Conservation (phyloP, 2,329 filamentous ascomycete genomes). For the Aspergillus amoenus region DNA sequence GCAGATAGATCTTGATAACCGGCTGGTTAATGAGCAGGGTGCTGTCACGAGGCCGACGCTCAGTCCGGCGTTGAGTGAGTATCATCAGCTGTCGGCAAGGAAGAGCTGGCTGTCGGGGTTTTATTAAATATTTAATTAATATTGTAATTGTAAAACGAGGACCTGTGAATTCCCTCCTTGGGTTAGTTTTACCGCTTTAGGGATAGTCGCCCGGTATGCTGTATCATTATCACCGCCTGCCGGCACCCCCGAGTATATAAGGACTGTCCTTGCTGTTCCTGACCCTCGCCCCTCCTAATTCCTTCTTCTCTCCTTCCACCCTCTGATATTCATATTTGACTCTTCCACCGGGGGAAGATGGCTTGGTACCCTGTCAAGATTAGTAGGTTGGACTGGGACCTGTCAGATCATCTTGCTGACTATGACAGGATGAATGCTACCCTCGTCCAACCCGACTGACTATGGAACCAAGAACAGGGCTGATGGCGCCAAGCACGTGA, state of each 20-base stretch:
- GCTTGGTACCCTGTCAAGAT: too few relatives aligned
- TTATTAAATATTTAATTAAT: slow-evolving; percentile 19
- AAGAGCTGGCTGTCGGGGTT: slow-evolving; percentile 27
- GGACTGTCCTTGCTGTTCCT: background rate
- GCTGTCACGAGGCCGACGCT: slow-evolving; percentile 24
- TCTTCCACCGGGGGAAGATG: too few relatives aligned
- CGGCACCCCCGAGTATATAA: slow-evolving; percentile 5
- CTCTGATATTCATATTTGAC: too few relatives aligned
- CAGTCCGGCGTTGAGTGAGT: slow-evolving; percentile 36
- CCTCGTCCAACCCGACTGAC: too few relatives aligned
- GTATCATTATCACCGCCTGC: slow-evolving; percentile 4
- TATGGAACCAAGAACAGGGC: too few relatives aligned
- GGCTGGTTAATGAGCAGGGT: slow-evolving; percentile 5
- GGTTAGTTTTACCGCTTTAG: slow-evolving; percentile 3
- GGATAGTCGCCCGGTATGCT: slow-evolving; percentile 5
- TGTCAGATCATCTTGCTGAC: too few relatives aligned
- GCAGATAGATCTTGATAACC: slow-evolving; percentile 12
- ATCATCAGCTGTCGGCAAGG: slow-evolving; percentile 30
- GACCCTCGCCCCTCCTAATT: background rate
- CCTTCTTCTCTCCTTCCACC: too few relatives aligned
- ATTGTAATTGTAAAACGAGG: background rate
- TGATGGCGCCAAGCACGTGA: too few relatives aligned
- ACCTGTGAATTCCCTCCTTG: too few relatives aligned
- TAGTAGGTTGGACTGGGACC: too few relatives aligned
- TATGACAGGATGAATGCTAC: too few relatives aligned